Base-by-base conservation (phyloP, 495 filamentous ascomycete species). In the Hyaloscypha hepaticicola region DNA sequence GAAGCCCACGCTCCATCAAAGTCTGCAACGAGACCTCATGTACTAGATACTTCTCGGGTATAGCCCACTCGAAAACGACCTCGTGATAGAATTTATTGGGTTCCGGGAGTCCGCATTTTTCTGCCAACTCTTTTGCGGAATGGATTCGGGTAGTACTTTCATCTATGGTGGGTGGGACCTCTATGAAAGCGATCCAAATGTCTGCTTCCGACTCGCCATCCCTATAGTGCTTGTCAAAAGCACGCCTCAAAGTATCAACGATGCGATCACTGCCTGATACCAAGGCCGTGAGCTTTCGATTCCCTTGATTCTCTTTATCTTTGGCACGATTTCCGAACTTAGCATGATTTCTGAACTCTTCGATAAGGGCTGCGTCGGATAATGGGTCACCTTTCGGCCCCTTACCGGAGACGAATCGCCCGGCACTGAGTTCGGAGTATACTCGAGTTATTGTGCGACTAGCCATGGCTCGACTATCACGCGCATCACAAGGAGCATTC, bases 171-270 rank as follows among this genome's bases (percentile, higher is more conserved):
- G 55, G 28, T 59, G 55, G 49, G 48, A 66, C 52, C 38, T 61
- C 26, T 21, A 66, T 66, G 25, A 66, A 66, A 56, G 58, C 64
- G 64, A 66, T 62, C 64, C 64, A 61, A 56, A 66, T 66, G 34
- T 62, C 57, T 55, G 57, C 64, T 53, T 55, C 1, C 58, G 50
- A 29, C 64, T 66, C 58, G 64, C 31, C 51, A 38, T 61, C 58
- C 58, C 33, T 8, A 61, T 61, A 66, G 55, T 50, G 56, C 49
- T 66, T 66, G 29, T 66, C 58, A 61, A 66, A 61, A 48, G 64
- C 64, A 52, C 58, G 58, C 27, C 28, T 55, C 50, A 66, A 56
- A 29, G 58, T 61, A 16, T 66, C 64, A 14, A 65, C 19, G 53
- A 66, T 66, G 57, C 58, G 57, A 61, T 61, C 48, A 50, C 57